phyloP scores from a whole-genome alignment of 768 basidiomycete species.

The Mycena maculata region DNA sequence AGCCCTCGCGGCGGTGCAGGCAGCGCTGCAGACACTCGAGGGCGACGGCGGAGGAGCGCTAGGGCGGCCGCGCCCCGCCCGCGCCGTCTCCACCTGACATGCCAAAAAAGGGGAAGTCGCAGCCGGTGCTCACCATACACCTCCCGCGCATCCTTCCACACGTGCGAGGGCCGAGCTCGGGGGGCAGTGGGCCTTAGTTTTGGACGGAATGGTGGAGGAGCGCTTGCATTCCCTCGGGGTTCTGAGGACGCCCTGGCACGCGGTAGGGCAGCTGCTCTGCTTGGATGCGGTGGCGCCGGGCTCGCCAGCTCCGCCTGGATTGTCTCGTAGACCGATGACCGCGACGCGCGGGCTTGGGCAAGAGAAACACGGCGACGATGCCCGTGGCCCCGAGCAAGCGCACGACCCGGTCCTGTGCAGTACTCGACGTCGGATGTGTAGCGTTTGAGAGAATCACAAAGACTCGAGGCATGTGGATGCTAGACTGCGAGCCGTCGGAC shows the following conservation, averaged over 20 bases:
- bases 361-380: conserved; percentile 76
- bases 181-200: no score
- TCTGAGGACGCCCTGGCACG: conserved; percentile 58
- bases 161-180: conserved; percentile 73
- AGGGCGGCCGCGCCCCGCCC: no score
- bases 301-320: conserved; percentile 77
- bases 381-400: conserved; percentile 69
- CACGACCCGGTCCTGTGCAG: conserved; percentile 50
- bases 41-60: no score
- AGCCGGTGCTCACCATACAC: no score
- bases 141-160: no score
- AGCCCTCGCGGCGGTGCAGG: no score
- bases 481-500: conserved; percentile 80
- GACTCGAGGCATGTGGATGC: conserved; percentile 77
- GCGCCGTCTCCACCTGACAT: no score
- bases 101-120: no score
- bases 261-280: conserved; percentile 50
- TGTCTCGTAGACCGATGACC: conserved; percentile 81
- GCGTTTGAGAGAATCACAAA: conserved; percentile 66
- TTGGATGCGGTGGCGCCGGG: conserved; percentile 43
- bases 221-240: conserved; percentile 76
- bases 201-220: conserved; percentile 76
- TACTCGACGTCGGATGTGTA: conserved; percentile 57
- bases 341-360: conserved; percentile 66
- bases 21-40: no score